phyloP scores from a whole-genome alignment of 2,329 filamentous ascomycete species.

The Cordyceps pruinosa region DNA sequence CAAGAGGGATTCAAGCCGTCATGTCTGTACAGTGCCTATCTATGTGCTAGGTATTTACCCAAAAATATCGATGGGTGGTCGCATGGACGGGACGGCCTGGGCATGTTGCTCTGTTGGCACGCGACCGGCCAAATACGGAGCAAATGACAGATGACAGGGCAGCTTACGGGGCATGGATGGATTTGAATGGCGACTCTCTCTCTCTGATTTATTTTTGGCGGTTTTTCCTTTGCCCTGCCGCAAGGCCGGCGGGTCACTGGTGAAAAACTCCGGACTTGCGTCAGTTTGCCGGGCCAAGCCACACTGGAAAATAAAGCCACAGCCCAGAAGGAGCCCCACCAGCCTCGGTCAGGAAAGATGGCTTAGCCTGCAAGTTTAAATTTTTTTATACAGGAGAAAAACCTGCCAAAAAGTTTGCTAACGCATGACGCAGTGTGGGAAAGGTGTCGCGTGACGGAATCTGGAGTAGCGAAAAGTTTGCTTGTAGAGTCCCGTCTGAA shows the following conservation, averaged over 20 bases:
- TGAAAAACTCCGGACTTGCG: not conserved
- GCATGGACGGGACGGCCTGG: too few species aligned
- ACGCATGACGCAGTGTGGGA: not conserved
- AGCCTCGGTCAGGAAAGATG: conserved; percentile 4
- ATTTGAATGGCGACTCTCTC: too few species aligned
- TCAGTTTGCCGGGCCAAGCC: not conserved
- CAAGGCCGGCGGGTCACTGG: not conserved
- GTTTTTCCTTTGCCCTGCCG: not conserved
- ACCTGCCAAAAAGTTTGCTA: not conserved
- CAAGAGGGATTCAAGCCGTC: too few species aligned
- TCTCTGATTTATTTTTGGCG: not conserved
- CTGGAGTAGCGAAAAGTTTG: not conserved
- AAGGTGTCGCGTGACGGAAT: conserved; percentile 11
- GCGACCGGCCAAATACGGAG: too few species aligned
- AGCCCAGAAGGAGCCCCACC: too few species aligned
- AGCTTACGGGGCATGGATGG: too few species aligned
- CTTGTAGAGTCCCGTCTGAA: not conserved
- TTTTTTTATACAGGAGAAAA: not conserved
- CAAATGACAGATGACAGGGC: too few species aligned
- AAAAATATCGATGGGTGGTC: too few species aligned
- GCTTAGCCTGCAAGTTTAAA: conserved; percentile 1
- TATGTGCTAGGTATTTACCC: too few species aligned
- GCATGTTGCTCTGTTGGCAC: too few species aligned
- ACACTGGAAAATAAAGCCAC: too few species aligned
- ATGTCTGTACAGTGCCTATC: too few species aligned